Base-by-base conservation (phyloP, 148 eudicot species). In the Chenopodium quinoa region DNA sequence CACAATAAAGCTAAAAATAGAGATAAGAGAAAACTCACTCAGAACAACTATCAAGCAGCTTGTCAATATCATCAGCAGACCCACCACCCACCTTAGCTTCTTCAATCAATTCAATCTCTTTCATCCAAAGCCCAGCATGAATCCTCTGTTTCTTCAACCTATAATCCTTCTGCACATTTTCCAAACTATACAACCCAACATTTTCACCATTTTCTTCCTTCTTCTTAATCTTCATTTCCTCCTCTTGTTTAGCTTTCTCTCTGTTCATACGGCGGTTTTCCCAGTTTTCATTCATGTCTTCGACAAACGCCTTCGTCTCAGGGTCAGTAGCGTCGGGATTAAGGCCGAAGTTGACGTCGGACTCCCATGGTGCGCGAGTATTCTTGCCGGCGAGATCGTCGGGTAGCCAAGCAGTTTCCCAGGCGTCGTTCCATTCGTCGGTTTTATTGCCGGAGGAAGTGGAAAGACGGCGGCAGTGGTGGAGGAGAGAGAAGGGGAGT, bases 231-330 rank as follows among this genome's bases (percentile, higher is more conserved):
- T 48, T 83, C n/a, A 46, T 76, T 14, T 47, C 65, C 78, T 83
- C 71, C n/a, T 25, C 63, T 44, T 46, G 16, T 63, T n/a, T 80
- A 25, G 9, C 9, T 16, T 46, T 67, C 11, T 46, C 56, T 22
- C 40, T 27, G 11, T 58, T 80, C 70, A 31, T 52, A 71, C 52
- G 83, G 75, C 64, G 90, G 77, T 91, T 88, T 0, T 92, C 95
- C 99, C 99, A 96, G 75, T 96, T 96, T 34, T 93, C 97, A 31
- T 84, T 87, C 99, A 96, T 96, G 34, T 96, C 98, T 82, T 87
- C 94, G 25, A 93, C 90, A 70, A 96, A 96, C 27, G 97, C 98
- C 87, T 87, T 89, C 19, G 97, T 92, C 50, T 93, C 98, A 7
- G 92, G 40, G 72, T 95, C 98, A 1, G 82, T 73, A 22, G 7